Conservation (phyloP, 805 yeast species). For the Candida qinlingensis region DNA sequence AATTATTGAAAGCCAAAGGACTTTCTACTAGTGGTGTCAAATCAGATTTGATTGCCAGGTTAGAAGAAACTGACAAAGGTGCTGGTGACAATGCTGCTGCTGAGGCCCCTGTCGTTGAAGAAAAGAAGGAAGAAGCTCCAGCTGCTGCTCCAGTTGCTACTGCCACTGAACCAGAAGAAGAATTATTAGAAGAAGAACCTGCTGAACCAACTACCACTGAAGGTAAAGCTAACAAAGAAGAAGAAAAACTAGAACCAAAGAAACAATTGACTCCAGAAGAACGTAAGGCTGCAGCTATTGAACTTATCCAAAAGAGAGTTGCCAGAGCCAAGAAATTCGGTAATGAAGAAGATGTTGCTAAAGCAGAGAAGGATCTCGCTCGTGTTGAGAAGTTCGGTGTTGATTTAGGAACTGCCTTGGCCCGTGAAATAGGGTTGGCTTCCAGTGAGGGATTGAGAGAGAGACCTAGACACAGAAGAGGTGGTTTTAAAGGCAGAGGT, state of each 20-base stretch:
- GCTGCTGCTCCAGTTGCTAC: background rate
- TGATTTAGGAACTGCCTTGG: conserved; percentile 58
- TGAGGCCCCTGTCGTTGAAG: background rate
- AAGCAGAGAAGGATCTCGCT: conserved; percentile 54
- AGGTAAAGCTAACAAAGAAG: conserved; percentile 4
- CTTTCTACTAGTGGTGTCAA: conserved; percentile 75
- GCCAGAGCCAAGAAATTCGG: conserved; percentile 78
- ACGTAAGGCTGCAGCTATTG: conserved; percentile 62
- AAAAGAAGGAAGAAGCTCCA: background rate
- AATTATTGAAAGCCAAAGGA: conserved; percentile 59
- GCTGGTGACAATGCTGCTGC: conserved; percentile 6
- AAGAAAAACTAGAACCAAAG: conserved; percentile 25
- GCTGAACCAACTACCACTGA: background rate
- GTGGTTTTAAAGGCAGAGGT: background rate
- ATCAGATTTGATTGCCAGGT: conserved; percentile 64
- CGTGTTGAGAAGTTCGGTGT: conserved; percentile 86
- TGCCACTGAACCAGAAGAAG: conserved; percentile 7
- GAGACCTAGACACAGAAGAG: conserved; percentile 8
- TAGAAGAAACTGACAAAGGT: conserved; percentile 44
- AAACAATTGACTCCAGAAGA: conserved; percentile 57
- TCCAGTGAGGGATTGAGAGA: conserved; percentile 10
- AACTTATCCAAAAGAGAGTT: conserved; percentile 59
- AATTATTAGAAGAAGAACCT: conserved; percentile 2
- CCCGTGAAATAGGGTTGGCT: conserved; percentile 57
- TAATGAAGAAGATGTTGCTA: conserved; percentile 44